Conservation (phyloP, 1,284 basidiomycete genomes). For the Porphyrellus sp. region DNA sequence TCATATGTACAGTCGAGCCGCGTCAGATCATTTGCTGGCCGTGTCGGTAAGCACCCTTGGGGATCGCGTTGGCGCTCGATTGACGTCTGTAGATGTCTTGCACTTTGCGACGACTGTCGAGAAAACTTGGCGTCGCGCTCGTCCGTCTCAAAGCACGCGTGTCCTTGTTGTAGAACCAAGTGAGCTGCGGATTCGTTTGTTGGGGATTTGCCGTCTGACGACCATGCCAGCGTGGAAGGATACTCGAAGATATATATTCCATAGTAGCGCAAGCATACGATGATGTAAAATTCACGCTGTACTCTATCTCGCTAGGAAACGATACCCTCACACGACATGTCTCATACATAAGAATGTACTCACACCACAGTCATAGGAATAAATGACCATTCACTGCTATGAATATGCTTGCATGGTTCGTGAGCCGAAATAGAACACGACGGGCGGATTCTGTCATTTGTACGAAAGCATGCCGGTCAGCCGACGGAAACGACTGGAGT, state of each 20-base stretch:
- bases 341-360: slow-evolving; percentile 8
- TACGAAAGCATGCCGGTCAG: neutral
- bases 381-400: neutral
- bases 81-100: slow-evolving; percentile 51
- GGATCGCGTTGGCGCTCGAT: neutral
- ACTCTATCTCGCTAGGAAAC: slow-evolving; percentile 10
- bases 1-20: slow-evolving; percentile 68
- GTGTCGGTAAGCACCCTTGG: slow-evolving; percentile 52
- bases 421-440: neutral
- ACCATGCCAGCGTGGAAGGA: slow-evolving; percentile 57
- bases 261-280: slow-evolving; percentile 25
- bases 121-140: slow-evolving; percentile 63
- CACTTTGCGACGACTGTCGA: slow-evolving; percentile 70
- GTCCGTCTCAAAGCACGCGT: slow-evolving; percentile 62
- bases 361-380: neutral
- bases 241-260: slow-evolving; percentile 70
- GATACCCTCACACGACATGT: slow-evolving; percentile 10
- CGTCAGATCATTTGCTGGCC: slow-evolving; percentile 77
- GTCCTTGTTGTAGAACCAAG: slow-evolving; percentile 70
- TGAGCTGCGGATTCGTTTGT: slow-evolving; percentile 36
- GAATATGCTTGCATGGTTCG: neutral
- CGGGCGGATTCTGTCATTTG: neutral
- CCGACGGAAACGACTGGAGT: neutral
- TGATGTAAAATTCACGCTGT: slow-evolving; percentile 2
- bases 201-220: slow-evolving; percentile 7